phyloP scores from a whole-genome alignment of 257 asterid species.

The Forsythia viridissima region DNA sequence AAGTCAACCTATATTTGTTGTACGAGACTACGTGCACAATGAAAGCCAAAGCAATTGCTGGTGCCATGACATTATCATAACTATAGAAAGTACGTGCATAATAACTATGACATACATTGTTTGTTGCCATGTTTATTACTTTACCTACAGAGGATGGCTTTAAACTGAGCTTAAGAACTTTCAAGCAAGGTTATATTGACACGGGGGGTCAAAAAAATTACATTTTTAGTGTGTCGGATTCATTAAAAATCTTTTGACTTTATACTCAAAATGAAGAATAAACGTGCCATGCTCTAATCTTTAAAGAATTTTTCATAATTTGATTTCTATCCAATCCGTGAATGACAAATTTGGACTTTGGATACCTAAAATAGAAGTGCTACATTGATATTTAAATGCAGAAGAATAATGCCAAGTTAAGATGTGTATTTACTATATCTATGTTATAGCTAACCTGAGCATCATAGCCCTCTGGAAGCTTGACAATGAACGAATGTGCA shows the following conservation, averaged over 20 bases:
- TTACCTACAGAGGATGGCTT: background rate
- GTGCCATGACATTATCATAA: no score
- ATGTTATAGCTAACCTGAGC: conserved; percentile 56
- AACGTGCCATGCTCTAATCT: background rate
- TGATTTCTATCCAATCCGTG: no score
- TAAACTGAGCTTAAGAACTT: background rate
- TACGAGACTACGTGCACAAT: no score
- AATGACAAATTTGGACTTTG: no score
- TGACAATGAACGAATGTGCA: conserved; percentile 71
- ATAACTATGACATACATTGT: no score
- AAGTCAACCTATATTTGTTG: no score
- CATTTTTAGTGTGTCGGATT: background rate
- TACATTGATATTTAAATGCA: background rate
- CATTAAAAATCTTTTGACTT: background rate
- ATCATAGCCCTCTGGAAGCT: conserved; percentile 80
- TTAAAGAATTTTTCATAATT: no score
- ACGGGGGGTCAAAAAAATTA: background rate
- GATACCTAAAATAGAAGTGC: background rate
- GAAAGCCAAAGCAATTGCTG: no score
- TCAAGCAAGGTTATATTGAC: background rate
- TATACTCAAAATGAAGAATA: background rate
- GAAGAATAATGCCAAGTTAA: background rate
- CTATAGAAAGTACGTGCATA: no score
- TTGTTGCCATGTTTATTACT: background rate
- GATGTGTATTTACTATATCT: background rate